These are phyloP conservation scores for Turnera subulata DNA, from an alignment of 345 rosid species.

Conservation along the genomic window DNA sequence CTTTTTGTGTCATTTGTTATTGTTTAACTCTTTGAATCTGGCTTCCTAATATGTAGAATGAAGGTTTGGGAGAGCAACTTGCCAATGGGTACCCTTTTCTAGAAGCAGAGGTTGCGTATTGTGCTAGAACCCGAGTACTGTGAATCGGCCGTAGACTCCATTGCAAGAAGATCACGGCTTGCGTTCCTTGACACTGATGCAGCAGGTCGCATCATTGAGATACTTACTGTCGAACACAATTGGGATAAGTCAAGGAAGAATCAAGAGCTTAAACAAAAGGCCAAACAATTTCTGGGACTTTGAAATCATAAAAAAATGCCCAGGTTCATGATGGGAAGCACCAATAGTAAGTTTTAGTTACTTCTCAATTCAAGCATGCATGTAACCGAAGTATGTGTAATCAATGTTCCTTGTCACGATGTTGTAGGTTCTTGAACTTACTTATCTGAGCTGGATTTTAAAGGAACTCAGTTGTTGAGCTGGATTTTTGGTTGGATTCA, in stretches of 20 bases:
- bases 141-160: constrained; percentile 84
- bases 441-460: too few species aligned
- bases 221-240: constrained; percentile 61
- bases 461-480: too few species aligned
- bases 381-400: too few species aligned
- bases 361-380: too few species aligned
- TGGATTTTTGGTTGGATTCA: too few species aligned
- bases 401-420: too few species aligned
- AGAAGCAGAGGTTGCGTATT: constrained; percentile 74
- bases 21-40: constrained; percentile 1
- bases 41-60: constrained; percentile 45
- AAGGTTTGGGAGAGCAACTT: constrained; percentile 80
- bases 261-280: constrained; percentile 61
- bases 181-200: constrained; percentile 98
- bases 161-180: constrained; percentile 91
- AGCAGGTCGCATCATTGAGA: constrained; percentile 63
- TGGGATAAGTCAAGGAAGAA: constrained; percentile 80
- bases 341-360: constrained; percentile 31
- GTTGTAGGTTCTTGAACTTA: too few species aligned
- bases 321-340: constrained; percentile 93
- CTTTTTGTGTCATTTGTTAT: too few species aligned
- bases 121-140: constrained; percentile 90
- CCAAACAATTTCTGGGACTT: constrained; percentile 68
- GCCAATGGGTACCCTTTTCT: constrained; percentile 84
- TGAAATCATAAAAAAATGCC: constrained; percentile 89